Evolutionary conservation across 2,329 filamentous ascomycete species (phyloP).

Genomic region (Coleophoma eucalyptorum): DNA sequence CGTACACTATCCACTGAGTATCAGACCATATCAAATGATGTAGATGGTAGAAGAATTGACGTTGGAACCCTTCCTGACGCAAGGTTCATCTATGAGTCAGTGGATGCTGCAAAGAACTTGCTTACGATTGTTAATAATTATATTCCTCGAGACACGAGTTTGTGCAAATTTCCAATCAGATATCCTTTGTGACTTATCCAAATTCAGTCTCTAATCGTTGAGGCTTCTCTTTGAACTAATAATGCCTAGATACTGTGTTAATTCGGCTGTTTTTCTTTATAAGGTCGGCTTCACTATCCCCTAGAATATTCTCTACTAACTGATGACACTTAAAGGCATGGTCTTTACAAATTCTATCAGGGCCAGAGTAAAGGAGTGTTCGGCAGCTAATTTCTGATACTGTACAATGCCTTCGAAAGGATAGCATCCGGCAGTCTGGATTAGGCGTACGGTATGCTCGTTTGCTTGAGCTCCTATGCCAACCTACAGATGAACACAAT

Average conservation of each 20-base stretch:
- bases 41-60: slow-evolving; percentile 40
- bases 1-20: slow-evolving; percentile 30
- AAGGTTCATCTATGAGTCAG: slow-evolving; percentile 60
- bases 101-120: slow-evolving; percentile 58
- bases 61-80: slow-evolving; percentile 57
- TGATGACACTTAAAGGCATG: slow-evolving; percentile 36
- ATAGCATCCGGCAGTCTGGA: slow-evolving; percentile 53
- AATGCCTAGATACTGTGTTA: slow-evolving; percentile 42
- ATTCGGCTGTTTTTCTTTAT: slow-evolving; percentile 60
- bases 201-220: background rate
- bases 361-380: slow-evolving; percentile 50
- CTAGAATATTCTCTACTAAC: background rate
- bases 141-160: slow-evolving; percentile 51
- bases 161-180: slow-evolving; percentile 57
- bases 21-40: slow-evolving; percentile 5
- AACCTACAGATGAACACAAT: slow-evolving; percentile 10
- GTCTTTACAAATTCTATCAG: slow-evolving; percentile 54
- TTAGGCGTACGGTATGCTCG: slow-evolving; percentile 57
- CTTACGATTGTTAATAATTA: slow-evolving; percentile 55
- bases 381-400: slow-evolving; percentile 54
- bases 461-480: slow-evolving; percentile 55
- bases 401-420: slow-evolving; percentile 51
- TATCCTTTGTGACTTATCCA: slow-evolving; percentile 50
- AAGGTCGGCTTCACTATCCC: slow-evolving; percentile 38
- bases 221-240: slow-evolving; percentile 7